Conservation (phyloP, 179 eudicot species). For the Spinacia oleracea region DNA sequence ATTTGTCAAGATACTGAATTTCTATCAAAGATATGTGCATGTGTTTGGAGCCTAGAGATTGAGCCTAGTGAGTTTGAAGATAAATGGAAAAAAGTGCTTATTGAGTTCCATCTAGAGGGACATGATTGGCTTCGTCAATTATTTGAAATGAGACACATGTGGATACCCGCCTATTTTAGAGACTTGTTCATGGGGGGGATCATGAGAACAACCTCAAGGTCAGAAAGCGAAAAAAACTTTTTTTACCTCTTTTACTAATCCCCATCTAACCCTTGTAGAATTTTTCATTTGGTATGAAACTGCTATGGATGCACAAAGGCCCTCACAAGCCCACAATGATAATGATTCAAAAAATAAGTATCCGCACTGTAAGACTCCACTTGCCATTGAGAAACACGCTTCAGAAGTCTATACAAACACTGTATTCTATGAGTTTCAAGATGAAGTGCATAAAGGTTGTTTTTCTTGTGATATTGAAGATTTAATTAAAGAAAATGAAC, state of each 20-base stretch:
- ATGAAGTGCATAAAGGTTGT: too few species aligned
- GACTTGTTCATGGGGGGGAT: not conserved
- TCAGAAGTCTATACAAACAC: too few species aligned
- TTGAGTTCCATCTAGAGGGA: not conserved
- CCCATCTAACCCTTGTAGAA: not conserved
- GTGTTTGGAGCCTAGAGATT: not conserved
- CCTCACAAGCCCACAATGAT: not conserved
- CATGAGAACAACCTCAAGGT: too few species aligned
- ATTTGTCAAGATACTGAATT: too few species aligned
- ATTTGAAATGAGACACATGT: not conserved
- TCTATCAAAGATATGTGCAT: too few species aligned
- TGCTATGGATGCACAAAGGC: constrained; percentile 6
- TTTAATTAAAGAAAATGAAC: too few species aligned
- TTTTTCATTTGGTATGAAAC: not conserved
- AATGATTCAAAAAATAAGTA: not conserved
- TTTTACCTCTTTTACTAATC: too few species aligned
- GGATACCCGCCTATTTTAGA: not conserved
- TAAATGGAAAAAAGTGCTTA: not conserved
- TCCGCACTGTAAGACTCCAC: too few species aligned
- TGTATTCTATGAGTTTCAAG: too few species aligned
- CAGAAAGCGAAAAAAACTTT: too few species aligned
- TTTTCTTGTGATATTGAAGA: too few species aligned
- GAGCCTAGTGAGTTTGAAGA: not conserved
- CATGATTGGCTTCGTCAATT: not conserved
- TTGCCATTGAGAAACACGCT: too few species aligned